Conservation (phyloP, 2,329 filamentous ascomycete species). For the Orbilia ellipsospora region DNA sequence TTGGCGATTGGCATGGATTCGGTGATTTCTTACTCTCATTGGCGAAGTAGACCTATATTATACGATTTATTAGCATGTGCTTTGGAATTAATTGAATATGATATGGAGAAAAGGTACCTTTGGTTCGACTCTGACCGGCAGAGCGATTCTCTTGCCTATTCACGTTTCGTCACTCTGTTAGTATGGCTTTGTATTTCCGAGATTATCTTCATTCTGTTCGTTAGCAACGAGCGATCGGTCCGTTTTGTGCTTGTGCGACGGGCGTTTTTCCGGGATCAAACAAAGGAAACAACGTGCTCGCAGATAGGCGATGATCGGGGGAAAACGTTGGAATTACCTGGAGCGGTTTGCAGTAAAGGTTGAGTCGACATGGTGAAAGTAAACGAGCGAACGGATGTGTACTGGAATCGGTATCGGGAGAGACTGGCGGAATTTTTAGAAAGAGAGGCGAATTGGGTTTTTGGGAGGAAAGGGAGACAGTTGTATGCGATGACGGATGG, state of each 20-base stretch:
- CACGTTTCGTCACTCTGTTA: background rate
- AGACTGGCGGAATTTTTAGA: background rate
- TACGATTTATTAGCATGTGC: constrained; percentile 20
- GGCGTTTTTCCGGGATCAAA: constrained; percentile 1
- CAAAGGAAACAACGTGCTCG: background rate
- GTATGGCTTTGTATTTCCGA: constrained; percentile 7
- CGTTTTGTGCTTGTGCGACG: constrained; percentile 8
- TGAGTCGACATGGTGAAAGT: constrained; percentile 83
- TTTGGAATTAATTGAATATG: background rate
- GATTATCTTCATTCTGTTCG: constrained; percentile 8
- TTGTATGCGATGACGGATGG: background rate
- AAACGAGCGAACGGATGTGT: constrained; percentile 1
- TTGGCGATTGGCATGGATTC: background rate
- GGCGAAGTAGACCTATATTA: constrained; percentile 85
- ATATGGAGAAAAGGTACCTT: constrained; percentile 66
- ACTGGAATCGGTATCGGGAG: background rate
- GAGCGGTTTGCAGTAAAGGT: constrained; percentile 92
- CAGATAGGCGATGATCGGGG: background rate
- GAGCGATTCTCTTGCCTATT: constrained; percentile 94
- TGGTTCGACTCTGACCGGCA: constrained; percentile 96
- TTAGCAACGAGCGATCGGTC: constrained; percentile 9
- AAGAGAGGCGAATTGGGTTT: background rate
- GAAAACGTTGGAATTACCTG: constrained; percentile 61
- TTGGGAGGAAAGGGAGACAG: constrained; percentile 7
- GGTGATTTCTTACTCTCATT: constrained; percentile 77